Evolutionary conservation across 768 basidiomycete genomes (phyloP).

Genomic region (Hebeloma cylindrosporum): DNA sequence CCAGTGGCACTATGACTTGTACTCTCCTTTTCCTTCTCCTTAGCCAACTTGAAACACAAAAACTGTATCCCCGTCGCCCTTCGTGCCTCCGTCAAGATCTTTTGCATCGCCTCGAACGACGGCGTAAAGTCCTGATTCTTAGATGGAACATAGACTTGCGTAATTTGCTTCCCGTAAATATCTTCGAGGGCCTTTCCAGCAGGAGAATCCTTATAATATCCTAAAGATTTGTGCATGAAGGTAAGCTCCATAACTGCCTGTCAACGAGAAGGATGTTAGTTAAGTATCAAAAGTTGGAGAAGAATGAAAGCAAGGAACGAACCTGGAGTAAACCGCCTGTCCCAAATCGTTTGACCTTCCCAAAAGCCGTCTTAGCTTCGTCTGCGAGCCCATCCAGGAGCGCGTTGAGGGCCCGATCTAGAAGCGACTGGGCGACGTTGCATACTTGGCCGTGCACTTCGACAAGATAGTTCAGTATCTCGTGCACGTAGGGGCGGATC

Average conservation of each 20-base stretch:
- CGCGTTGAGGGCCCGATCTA: conserved; percentile 74
- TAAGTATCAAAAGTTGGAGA: not conserved
- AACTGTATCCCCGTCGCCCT: conserved; percentile 92
- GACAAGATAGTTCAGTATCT: conserved; percentile 83
- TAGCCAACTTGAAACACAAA: conserved; percentile 82
- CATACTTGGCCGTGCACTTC: conserved; percentile 89
- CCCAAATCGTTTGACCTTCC: conserved; percentile 83
- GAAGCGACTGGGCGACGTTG: conserved; percentile 68
- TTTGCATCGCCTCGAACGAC: conserved; percentile 86
- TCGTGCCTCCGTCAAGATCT: conserved; percentile 79
- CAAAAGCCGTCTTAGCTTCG: conserved; percentile 80
- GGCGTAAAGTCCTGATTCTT: conserved; percentile 80
- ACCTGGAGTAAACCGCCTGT: conserved; percentile 99
- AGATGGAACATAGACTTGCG: conserved; percentile 83
- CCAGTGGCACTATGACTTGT: not conserved
- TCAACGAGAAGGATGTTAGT: not conserved
- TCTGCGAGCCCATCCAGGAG: conserved; percentile 80
- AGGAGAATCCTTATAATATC: conserved; percentile 77
- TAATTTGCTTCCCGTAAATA: conserved; percentile 85
- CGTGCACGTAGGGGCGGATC: conserved; percentile 90
- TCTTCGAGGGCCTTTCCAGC: conserved; percentile 85
- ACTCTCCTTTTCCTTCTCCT: conserved; percentile 22
- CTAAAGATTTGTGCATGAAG: conserved; percentile 94
- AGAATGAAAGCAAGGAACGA: conserved; percentile 27
- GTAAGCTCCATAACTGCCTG: conserved; percentile 98